Percentiles rank a stretch among this genome's conserved stretches.
phyloP scores from a whole-genome alignment of 2,329 filamentous ascomycete genomes.

The Apiospora koreana region DNA sequence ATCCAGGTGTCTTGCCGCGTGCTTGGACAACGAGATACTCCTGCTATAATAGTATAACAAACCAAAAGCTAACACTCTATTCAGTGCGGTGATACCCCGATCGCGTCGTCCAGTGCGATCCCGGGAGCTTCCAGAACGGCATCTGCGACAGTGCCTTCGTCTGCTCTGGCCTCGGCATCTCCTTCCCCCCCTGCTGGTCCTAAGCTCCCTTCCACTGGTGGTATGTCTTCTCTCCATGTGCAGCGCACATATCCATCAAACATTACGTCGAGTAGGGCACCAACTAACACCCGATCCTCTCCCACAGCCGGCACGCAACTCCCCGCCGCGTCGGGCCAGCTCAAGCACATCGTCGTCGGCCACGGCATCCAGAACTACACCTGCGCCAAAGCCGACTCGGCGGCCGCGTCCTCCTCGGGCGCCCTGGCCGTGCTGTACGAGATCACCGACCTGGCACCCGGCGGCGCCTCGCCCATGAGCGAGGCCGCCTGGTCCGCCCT shows the following conservation, averaged over 20 bases:
- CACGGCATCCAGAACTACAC: conserved; percentile 72
- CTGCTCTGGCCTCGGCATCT: conserved; percentile 16
- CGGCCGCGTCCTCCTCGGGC: conserved; percentile 43
- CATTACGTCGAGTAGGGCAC: too few species aligned
- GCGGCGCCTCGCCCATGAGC: conserved; percentile 40
- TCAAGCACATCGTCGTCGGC: conserved; percentile 35
- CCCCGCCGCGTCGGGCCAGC: neutral
- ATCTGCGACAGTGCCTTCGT: neutral
- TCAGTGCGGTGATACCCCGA: neutral
- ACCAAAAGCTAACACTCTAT: neutral
- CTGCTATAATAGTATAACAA: neutral
- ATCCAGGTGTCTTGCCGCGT: too few species aligned
- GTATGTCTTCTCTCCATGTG: conserved; percentile 25
- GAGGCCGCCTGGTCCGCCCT: conserved; percentile 41
- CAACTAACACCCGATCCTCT: neutral
- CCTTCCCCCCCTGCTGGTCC: conserved; percentile 22
- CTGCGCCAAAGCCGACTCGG: conserved; percentile 42
- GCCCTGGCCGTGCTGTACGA: conserved; percentile 65
- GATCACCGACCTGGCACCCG: conserved; percentile 52
- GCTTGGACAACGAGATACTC: neutral
- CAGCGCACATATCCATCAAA: too few species aligned
- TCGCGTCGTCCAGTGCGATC: neutral
- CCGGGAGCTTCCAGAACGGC: neutral
- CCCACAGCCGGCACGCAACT: neutral
- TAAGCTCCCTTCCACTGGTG: conserved; percentile 41